phyloP scores from a whole-genome alignment of 2,329 filamentous ascomycete species.

The Fusarium clavum region DNA sequence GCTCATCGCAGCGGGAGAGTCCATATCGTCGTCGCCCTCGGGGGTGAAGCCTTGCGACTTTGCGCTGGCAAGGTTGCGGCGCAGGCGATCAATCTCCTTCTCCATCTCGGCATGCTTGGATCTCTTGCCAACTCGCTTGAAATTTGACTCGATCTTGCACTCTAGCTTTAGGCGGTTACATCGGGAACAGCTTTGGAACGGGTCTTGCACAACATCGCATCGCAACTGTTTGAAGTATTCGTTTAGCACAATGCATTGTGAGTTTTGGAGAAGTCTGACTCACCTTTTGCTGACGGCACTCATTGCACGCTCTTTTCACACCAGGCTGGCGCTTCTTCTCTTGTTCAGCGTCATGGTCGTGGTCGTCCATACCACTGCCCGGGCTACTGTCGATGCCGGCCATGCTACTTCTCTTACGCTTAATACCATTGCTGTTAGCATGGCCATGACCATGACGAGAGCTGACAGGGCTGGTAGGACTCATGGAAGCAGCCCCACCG shows the following conservation, averaged over 20 bases:
- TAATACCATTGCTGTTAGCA: slow-evolving; percentile 58
- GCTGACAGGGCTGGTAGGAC: slow-evolving; percentile 67
- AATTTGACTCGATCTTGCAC: slow-evolving; percentile 89
- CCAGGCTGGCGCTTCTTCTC: slow-evolving; percentile 74
- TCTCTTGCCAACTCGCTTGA: slow-evolving; percentile 85
- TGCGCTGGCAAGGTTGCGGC: slow-evolving; percentile 70
- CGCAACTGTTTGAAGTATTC: slow-evolving; percentile 67
- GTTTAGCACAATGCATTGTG: slow-evolving; percentile 13
- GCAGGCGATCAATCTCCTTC: slow-evolving; percentile 78
- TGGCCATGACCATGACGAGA: slow-evolving; percentile 58
- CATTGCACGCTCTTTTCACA: slow-evolving; percentile 84
- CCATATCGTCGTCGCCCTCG: slow-evolving; percentile 67
- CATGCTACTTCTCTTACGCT: slow-evolving; percentile 69
- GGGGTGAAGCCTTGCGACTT: slow-evolving; percentile 67
- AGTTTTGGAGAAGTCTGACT: slow-evolving; percentile 49
- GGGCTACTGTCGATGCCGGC: slow-evolving; percentile 69
- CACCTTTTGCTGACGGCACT: slow-evolving; percentile 88
- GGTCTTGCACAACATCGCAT: slow-evolving; percentile 86
- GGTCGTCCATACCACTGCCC: slow-evolving; percentile 62
- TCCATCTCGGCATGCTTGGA: slow-evolving; percentile 89
- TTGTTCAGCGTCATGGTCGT: slow-evolving; percentile 67
- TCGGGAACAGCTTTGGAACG: slow-evolving; percentile 80
- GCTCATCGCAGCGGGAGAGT: slow-evolving; percentile 65
- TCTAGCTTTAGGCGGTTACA: slow-evolving; percentile 83
- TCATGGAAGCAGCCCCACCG: slow-evolving; percentile 62